phyloP scores from a whole-genome alignment of 2,329 filamentous ascomycete genomes.

The Monilinia vaccinii-corymbosi region DNA sequence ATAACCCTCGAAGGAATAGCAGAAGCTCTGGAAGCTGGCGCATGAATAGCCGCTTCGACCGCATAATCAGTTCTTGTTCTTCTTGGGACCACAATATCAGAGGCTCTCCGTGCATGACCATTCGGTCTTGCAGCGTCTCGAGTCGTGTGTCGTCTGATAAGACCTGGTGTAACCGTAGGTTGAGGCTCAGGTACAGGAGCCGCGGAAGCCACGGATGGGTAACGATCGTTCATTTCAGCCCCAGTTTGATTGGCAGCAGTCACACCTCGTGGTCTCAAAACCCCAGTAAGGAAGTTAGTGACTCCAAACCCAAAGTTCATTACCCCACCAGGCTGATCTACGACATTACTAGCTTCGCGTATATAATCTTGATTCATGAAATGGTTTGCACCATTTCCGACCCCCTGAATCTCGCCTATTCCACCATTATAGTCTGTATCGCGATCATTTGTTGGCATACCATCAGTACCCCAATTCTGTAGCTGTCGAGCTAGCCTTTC shows the following conservation, averaged over 20 bases:
- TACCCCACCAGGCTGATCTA: conserved; percentile 22
- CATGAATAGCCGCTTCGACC: conserved; percentile 22
- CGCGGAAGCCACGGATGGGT: conserved; percentile 11
- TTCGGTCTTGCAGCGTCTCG: conserved; percentile 19
- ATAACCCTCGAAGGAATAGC: not conserved
- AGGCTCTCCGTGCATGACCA: conserved; percentile 6
- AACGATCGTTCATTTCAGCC: conserved; percentile 16
- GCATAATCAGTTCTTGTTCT: conserved; percentile 24
- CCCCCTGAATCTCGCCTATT: conserved; percentile 35
- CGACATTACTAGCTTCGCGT: conserved; percentile 29
- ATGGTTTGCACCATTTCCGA: conserved; percentile 45
- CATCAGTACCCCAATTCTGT: conserved; percentile 34
- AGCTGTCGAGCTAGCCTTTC: conserved; percentile 43
- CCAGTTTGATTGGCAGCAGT: conserved; percentile 9
- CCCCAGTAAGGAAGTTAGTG: conserved; percentile 28
- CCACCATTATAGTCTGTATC: conserved; percentile 33
- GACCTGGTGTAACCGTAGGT: conserved; percentile 12
- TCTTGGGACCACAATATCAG: conserved; percentile 22
- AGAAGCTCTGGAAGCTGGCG: conserved; percentile 14
- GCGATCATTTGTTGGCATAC: conserved; percentile 11
- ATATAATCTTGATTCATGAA: conserved; percentile 54
- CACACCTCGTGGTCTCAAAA: conserved; percentile 18
- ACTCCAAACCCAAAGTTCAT: conserved; percentile 28
- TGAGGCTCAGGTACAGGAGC: conserved; percentile 7
- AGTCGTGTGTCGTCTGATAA: conserved; percentile 22